phyloP scores from a whole-genome alignment of 2,329 filamentous ascomycete species.

The Plenodomus biglobosus region DNA sequence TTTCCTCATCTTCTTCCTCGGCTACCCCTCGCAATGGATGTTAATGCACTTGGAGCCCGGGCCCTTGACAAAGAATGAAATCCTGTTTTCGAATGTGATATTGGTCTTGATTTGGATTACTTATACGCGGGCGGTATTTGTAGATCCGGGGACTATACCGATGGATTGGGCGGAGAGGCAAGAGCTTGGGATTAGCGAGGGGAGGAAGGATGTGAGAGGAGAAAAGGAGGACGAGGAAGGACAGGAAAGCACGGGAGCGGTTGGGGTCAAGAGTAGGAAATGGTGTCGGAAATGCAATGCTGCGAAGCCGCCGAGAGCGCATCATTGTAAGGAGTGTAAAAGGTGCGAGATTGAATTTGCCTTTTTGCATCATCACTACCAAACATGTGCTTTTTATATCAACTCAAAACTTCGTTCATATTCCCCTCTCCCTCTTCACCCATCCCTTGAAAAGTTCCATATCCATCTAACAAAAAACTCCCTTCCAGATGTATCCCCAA shows the following conservation, averaged over 20 bases:
- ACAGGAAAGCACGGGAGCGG: no score
- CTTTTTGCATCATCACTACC: no score
- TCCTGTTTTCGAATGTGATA: slow-evolving; percentile 66
- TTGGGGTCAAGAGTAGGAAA: slow-evolving; percentile 31
- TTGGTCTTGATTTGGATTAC: slow-evolving; percentile 67
- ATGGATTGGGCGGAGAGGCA: slow-evolving; percentile 23
- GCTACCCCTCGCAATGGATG: slow-evolving; percentile 71
- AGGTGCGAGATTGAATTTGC: slow-evolving; percentile 45
- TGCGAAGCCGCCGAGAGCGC: slow-evolving; percentile 73
- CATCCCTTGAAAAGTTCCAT: neutral
- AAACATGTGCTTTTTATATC: neutral
- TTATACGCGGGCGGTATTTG: slow-evolving; percentile 66
- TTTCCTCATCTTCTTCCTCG: slow-evolving; percentile 66
- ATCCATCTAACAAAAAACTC: neutral
- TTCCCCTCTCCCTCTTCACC: no score
- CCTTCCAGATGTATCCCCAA: slow-evolving; percentile 65
- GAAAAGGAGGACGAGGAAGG: slow-evolving; percentile 21
- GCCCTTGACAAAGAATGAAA: slow-evolving; percentile 60
- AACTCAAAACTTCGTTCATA: no score
- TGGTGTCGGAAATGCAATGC: slow-evolving; percentile 79
- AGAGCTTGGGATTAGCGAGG: slow-evolving; percentile 2
- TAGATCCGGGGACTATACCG: slow-evolving; percentile 60
- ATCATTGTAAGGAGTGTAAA: slow-evolving; percentile 77
- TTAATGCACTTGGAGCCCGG: slow-evolving; percentile 62
- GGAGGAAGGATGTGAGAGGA: neutral